Evolutionary conservation across 495 filamentous ascomycete genomes (phyloP).

Genomic region (Lasiosphaeria ovina): DNA sequence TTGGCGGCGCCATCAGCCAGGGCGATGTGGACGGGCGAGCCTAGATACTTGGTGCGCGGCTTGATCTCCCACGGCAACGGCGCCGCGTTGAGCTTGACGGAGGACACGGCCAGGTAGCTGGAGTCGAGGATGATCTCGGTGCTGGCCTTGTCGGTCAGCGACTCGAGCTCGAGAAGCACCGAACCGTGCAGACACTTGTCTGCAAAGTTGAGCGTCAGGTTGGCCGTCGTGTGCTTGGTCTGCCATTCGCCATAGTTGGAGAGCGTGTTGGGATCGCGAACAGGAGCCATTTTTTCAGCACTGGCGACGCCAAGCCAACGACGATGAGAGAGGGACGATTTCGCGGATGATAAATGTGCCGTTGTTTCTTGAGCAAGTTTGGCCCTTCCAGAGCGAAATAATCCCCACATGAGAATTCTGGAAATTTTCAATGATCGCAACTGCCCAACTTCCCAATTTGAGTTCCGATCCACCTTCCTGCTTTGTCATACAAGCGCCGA

Average conservation of each 20-base stretch:
- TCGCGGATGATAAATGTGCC: slow-evolving; percentile 13
- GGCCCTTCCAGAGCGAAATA: slow-evolving; percentile 25
- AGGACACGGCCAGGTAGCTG: slow-evolving; percentile 68
- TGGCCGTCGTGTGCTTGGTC: slow-evolving; percentile 75
- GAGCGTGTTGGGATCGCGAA: slow-evolving; percentile 83
- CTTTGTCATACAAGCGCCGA: slow-evolving; percentile 18
- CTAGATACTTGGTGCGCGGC: slow-evolving; percentile 68
- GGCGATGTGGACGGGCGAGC: slow-evolving; percentile 72
- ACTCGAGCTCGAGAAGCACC: slow-evolving; percentile 71
- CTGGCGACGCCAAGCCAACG: slow-evolving; percentile 31
- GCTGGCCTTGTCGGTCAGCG: slow-evolving; percentile 63
- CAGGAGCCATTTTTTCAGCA: slow-evolving; percentile 48
- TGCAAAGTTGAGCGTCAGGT: slow-evolving; percentile 78
- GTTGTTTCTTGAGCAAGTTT: slow-evolving; percentile 26
- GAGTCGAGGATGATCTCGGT: slow-evolving; percentile 84
- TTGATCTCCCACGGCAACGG: slow-evolving; percentile 66
- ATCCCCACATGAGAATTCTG: slow-evolving; percentile 29
- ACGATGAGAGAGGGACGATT: slow-evolving; percentile 22
- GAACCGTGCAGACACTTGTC: slow-evolving; percentile 69
- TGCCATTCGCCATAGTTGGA: slow-evolving; percentile 85
- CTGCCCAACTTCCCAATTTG: slow-evolving; percentile 2
- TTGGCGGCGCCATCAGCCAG: slow-evolving; percentile 61
- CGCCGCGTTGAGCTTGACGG: slow-evolving; percentile 59
- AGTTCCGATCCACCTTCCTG: slow-evolving; percentile 26
- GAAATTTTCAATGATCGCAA: slow-evolving; percentile 3